A percentile compares a stretch with the other conserved stretches of the same genome.
Evolutionary conservation across 106 monocot genomes (phyloP).

Genomic region (Triglochin maritima): DNA sequence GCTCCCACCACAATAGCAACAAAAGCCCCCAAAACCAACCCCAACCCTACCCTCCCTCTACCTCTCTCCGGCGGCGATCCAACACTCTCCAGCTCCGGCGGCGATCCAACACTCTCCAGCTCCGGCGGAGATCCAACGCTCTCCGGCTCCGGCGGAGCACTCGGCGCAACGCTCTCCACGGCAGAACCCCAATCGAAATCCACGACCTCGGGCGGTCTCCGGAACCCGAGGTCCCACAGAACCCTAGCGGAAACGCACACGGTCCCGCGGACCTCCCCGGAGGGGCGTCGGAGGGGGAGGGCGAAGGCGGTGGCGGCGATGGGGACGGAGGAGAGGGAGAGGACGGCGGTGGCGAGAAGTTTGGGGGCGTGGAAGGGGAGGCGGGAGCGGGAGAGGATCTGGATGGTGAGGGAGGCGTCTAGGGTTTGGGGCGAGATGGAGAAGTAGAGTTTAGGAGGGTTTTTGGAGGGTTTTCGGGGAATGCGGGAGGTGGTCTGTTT

Average conservation of each 20-base stretch:
- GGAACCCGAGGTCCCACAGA: constrained; percentile 18
- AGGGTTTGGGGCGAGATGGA: constrained; percentile 5
- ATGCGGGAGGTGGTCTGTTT: constrained; percentile 6
- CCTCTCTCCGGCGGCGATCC: too few species aligned
- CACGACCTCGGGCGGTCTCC: background rate
- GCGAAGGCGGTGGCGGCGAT: background rate
- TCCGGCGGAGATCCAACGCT: background rate
- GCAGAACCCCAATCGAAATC: background rate
- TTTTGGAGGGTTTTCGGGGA: background rate
- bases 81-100: background rate
- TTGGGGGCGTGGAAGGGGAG: constrained; percentile 6
- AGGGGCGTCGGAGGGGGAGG: constrained; percentile 4
- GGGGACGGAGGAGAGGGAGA: constrained; percentile 6
- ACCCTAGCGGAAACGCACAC: constrained; percentile 8
- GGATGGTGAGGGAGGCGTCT: constrained; percentile 6
- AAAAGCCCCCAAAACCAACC: constrained; percentile 5
- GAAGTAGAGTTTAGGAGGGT: constrained; percentile 8
- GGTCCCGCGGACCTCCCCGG: constrained; percentile 7
- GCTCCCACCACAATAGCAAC: background rate
- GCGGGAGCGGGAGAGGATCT: constrained; percentile 11
- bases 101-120: background rate
- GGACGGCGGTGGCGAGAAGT: background rate
- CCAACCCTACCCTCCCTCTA: background rate
- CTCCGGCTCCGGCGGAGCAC: background rate
- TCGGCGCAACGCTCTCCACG: background rate